These are phyloP conservation scores for Shiraia sp. DNA, from an alignment of 2,329 filamentous ascomycete genomes.

Conservation along the genomic window DNA sequence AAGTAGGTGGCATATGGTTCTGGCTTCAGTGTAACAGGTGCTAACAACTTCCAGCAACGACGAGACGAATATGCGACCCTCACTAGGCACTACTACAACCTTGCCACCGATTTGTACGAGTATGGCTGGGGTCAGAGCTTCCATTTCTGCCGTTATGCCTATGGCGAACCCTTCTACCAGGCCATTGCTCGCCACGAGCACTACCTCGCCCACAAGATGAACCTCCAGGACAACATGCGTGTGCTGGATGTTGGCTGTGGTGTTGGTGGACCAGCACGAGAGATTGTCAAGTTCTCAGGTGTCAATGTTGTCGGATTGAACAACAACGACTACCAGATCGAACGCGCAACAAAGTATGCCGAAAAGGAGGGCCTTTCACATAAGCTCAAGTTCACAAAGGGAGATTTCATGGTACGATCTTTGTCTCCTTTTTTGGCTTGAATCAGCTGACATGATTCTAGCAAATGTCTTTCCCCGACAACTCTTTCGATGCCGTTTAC, in stretches of 20 bases:
- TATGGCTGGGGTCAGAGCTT: slow-evolving; percentile 96
- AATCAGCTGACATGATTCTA: slow-evolving; percentile 38
- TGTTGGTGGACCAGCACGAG: slow-evolving; percentile 90
- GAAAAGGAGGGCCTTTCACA: slow-evolving; percentile 76
- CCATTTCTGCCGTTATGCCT: slow-evolving; percentile 94
- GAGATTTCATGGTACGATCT: slow-evolving; percentile 81
- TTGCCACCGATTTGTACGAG: slow-evolving; percentile 95
- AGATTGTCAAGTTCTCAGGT: slow-evolving; percentile 95
- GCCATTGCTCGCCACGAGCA: slow-evolving; percentile 97
- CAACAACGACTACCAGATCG: slow-evolving; percentile 99
- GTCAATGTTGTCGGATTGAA: slow-evolving; percentile 89
- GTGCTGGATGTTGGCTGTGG: slow-evolving; percentile 97
- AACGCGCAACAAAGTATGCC: slow-evolving; percentile 86
- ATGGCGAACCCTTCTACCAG: slow-evolving; percentile 84
- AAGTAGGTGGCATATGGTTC: slow-evolving; percentile 55
- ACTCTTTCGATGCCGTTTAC: slow-evolving; percentile 92
- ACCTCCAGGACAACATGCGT: slow-evolving; percentile 81
- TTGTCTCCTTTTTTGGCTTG: neutral
- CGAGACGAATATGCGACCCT: slow-evolving; percentile 89
- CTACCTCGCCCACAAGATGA: slow-evolving; percentile 90
- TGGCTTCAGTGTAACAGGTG: neutral
- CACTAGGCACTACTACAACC: slow-evolving; percentile 95
- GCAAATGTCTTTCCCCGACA: slow-evolving; percentile 94
- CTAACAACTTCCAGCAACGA: slow-evolving; percentile 63
- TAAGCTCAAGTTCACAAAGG: slow-evolving; percentile 87